Percentiles rank a stretch among this genome's conserved stretches.
phyloP scores from a whole-genome alignment of 805 yeast species.

The Sugiyamaella marilandica region DNA sequence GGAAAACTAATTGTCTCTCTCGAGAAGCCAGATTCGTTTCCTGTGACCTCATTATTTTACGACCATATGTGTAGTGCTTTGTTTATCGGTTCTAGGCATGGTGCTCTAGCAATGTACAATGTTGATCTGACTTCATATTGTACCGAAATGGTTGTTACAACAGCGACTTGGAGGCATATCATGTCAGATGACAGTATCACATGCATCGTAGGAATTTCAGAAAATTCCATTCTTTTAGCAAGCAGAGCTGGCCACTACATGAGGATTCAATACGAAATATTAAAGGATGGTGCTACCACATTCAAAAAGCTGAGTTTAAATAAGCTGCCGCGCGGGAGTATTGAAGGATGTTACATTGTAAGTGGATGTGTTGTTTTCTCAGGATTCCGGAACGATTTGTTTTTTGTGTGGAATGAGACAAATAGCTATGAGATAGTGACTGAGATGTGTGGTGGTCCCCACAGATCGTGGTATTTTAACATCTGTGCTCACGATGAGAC shows the following conservation, averaged over 20 bases:
- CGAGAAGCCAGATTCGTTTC: conserved; percentile 43
- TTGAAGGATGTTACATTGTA: conserved; percentile 60
- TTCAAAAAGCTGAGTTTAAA: conserved; percentile 37
- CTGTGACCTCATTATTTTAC: conserved; percentile 52
- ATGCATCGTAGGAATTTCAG: conserved; percentile 10
- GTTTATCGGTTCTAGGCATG: conserved; percentile 67
- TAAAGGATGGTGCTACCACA: background rate
- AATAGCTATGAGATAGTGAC: conserved; percentile 62
- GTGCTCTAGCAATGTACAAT: conserved; percentile 56
- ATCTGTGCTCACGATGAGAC: conserved; percentile 21
- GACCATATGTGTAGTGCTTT: conserved; percentile 39
- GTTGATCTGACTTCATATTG: conserved; percentile 20
- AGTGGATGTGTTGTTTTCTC: conserved; percentile 44
- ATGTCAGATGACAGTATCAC: conserved; percentile 30
- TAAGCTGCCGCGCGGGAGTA: conserved; percentile 65
- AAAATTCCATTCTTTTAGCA: conserved; percentile 16
- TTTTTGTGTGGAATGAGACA: conserved; percentile 80
- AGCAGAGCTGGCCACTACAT: conserved; percentile 27
- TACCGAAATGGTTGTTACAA: background rate
- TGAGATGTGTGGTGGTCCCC: conserved; percentile 86
- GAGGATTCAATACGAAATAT: conserved; percentile 5
- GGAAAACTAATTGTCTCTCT: conserved; percentile 27
- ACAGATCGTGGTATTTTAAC: conserved; percentile 68
- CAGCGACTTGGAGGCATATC: conserved; percentile 11
- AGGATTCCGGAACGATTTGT: conserved; percentile 78